Evolutionary conservation across 345 rosid genomes (phyloP).

Genomic region (Gossypium anomalum): DNA sequence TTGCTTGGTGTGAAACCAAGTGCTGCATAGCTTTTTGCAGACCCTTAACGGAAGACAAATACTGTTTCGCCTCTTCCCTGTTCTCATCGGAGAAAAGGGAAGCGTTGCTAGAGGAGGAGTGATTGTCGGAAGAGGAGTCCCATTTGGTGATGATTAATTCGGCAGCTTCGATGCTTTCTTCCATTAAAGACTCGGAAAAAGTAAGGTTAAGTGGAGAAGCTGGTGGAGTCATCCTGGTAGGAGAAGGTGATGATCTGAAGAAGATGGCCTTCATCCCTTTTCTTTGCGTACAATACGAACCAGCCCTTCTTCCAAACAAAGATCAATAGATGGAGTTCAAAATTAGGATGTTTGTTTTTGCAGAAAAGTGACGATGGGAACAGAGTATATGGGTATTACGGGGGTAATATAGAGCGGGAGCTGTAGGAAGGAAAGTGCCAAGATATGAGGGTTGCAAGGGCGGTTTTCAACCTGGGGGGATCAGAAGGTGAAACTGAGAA

Average conservation of each 20-base stretch:
- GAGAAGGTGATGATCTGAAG: conserved; percentile 25
- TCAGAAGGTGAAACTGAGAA: neutral
- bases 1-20: conserved; percentile 28
- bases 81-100: conserved; percentile 37
- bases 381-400: neutral
- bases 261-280: conserved; percentile 24
- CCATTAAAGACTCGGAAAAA: conserved; percentile 49
- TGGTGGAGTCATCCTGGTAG: conserved; percentile 29
- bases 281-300: too few relatives aligned
- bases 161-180: conserved; percentile 46
- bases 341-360: neutral
- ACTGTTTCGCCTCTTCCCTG: conserved; percentile 53
- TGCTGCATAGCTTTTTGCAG: conserved; percentile 64
- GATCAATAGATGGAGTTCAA: neutral
- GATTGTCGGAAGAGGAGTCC: conserved; percentile 19
- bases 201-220: conserved; percentile 30
- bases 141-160: conserved; percentile 39
- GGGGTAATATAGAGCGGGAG: neutral
- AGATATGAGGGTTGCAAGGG: neutral
- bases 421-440: neutral
- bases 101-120: conserved; percentile 14
- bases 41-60: conserved; percentile 38
- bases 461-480: neutral
- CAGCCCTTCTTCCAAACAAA: neutral
- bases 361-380: neutral